Percentiles rank a stretch among this genome's conserved stretches.
These are phyloP conservation scores for Suillus tomentosus DNA, from an alignment of 768 basidiomycete genomes.

Conservation along the genomic window DNA sequence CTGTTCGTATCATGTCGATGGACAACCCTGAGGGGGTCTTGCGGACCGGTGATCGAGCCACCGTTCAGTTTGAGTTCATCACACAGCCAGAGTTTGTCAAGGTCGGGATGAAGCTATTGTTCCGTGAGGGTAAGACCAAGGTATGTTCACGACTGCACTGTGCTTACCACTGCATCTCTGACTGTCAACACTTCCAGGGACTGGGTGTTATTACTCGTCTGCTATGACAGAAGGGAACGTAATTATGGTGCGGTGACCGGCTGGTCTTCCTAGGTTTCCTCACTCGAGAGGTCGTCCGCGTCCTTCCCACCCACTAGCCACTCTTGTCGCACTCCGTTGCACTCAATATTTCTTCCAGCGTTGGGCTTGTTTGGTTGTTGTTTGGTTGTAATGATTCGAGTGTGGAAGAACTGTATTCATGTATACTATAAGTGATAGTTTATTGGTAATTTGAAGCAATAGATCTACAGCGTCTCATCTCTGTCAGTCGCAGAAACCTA, in stretches of 20 bases:
- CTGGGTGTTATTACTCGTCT: conserved; percentile 76
- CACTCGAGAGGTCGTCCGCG: neutral
- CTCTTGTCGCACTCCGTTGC: neutral
- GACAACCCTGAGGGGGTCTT: conserved; percentile 88
- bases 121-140: conserved; percentile 96
- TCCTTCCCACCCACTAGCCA: neutral
- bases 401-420: neutral
- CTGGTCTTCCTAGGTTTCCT: neutral
- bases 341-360: neutral
- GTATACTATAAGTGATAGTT: neutral
- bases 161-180: conserved; percentile 9
- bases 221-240: conserved; percentile 49
- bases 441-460: conserved; percentile 2
- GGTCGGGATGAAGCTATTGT: conserved; percentile 89
- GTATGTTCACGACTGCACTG: conserved; percentile 38
- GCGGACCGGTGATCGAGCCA: conserved; percentile 93
- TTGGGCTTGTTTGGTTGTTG: neutral
- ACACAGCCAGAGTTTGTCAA: conserved; percentile 91
- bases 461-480: neutral
- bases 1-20: conserved; percentile 87
- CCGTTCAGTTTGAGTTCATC: conserved; percentile 94
- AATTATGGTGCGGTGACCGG: neutral
- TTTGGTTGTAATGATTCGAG: neutral
- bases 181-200: conserved; percentile 46
- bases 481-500: neutral